Conservation (phyloP, 495 filamentous ascomycete genomes). For the Xylaria sp. region DNA sequence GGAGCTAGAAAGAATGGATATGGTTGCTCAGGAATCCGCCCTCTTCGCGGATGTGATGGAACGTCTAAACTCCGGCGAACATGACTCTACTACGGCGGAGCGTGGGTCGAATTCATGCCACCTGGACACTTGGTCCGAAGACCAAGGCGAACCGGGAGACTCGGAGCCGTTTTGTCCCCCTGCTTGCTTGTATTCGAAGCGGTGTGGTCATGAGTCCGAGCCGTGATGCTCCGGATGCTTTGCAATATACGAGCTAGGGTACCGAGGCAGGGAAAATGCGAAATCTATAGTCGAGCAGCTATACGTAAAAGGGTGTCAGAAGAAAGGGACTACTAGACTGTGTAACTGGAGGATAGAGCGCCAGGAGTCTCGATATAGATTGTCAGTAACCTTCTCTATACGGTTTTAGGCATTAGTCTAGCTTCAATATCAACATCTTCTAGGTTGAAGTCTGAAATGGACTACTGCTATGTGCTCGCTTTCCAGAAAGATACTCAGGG, state of each 20-base stretch:
- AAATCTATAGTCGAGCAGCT: not conserved
- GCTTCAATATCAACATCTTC: not conserved
- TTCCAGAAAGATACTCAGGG: not conserved
- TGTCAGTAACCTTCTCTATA: not conserved
- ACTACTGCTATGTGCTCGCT: not conserved
- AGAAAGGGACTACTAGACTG: not conserved
- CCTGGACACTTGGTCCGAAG: conserved; percentile 34
- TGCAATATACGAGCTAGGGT: not conserved
- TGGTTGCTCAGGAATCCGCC: not conserved
- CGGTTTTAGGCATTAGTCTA: not conserved
- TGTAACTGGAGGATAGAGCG: not conserved
- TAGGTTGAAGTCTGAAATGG: not conserved
- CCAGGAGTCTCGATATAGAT: not conserved
- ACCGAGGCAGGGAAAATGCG: not conserved
- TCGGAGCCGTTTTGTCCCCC: conserved; percentile 39
- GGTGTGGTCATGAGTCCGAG: not conserved
- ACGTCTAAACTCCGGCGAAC: not conserved
- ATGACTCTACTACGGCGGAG: not conserved
- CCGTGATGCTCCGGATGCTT: not conserved
- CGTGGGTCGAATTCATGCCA: conserved; percentile 27
- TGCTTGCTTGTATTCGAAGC: conserved; percentile 14
- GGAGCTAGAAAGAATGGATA: not conserved
- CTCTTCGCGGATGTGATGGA: not conserved
- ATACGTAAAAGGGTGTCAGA: not conserved
- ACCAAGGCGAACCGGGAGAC: conserved; percentile 37